Evolutionary conservation across 768 basidiomycete genomes (phyloP).

Genomic region (Mycena pura): DNA sequence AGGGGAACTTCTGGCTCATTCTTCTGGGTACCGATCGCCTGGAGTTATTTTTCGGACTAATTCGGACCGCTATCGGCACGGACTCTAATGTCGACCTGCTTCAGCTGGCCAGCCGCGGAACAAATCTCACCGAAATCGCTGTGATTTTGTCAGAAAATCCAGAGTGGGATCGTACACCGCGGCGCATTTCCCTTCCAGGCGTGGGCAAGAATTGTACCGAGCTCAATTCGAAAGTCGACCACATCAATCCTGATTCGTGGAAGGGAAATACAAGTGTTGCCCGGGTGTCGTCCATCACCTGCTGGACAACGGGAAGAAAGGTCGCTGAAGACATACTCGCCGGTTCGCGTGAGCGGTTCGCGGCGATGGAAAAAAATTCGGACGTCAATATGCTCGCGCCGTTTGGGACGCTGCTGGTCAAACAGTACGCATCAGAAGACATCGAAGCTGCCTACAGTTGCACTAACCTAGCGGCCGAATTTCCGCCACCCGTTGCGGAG

Average conservation of each 20-base stretch:
- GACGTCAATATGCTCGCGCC: not conserved
- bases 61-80: slow-evolving; percentile 44
- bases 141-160: slow-evolving; percentile 44
- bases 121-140: slow-evolving; percentile 38
- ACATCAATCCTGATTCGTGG: slow-evolving; percentile 44
- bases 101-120: slow-evolving; percentile 33
- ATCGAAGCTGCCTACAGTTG: not conserved
- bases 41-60: slow-evolving; percentile 42
- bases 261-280: slow-evolving; percentile 35
- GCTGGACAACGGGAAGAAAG: slow-evolving; percentile 34
- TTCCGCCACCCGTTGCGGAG: not conserved
- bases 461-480: not conserved
- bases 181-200: slow-evolving; percentile 35
- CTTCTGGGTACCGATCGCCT: slow-evolving; percentile 46
- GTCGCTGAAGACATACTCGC: not conserved
- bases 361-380: not conserved
- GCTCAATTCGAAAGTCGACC: slow-evolving; percentile 35
- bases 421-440: not conserved
- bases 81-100: slow-evolving; percentile 36
- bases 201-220: no score
- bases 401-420: not conserved
- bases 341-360: not conserved
- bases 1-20: slow-evolving; percentile 40
- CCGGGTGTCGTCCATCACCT: slow-evolving; percentile 32
- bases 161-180: slow-evolving; percentile 44